Percentiles rank a stretch among this genome's conserved stretches.
phyloP scores from a whole-genome alignment of 2,329 filamentous ascomycete genomes.

The Aspergillus persii region DNA sequence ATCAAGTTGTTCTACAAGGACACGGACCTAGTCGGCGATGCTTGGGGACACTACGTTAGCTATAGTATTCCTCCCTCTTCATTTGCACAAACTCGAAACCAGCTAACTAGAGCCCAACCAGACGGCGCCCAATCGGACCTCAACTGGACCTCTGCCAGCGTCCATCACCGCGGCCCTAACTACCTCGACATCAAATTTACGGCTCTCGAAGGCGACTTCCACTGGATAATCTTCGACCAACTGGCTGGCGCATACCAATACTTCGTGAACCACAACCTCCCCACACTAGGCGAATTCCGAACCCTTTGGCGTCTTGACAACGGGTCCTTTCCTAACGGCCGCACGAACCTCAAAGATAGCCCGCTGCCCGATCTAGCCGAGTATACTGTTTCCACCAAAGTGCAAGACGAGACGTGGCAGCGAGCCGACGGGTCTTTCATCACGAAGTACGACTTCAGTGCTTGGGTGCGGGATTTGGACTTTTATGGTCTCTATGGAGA shows the following conservation, averaged over 20 bases:
- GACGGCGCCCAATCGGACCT: slow-evolving; percentile 50
- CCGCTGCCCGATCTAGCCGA: slow-evolving; percentile 45
- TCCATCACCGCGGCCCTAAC: slow-evolving; percentile 41
- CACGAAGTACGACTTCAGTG: slow-evolving; percentile 53
- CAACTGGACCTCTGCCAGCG: slow-evolving; percentile 47
- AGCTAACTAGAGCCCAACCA: slow-evolving; percentile 17
- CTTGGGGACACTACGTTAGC: slow-evolving; percentile 46
- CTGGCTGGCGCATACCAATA: slow-evolving; percentile 57
- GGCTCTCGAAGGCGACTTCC: slow-evolving; percentile 49
- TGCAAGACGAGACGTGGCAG: slow-evolving; percentile 56
- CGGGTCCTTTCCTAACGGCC: slow-evolving; percentile 47
- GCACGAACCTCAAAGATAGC: slow-evolving; percentile 48
- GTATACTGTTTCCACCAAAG: slow-evolving; percentile 46
- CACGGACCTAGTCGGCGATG: slow-evolving; percentile 42
- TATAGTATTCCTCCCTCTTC: slow-evolving; percentile 36
- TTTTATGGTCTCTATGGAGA: slow-evolving; percentile 53
- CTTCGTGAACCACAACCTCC: slow-evolving; percentile 52
- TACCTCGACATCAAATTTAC: slow-evolving; percentile 52
- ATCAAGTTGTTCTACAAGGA: slow-evolving; percentile 43
- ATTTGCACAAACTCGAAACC: neutral
- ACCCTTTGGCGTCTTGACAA: slow-evolving; percentile 53
- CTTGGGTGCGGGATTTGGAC: slow-evolving; percentile 40
- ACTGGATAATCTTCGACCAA: slow-evolving; percentile 52
- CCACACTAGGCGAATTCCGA: slow-evolving; percentile 50
- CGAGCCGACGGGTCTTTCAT: slow-evolving; percentile 49